Conservation (phyloP, 2,329 filamentous ascomycete genomes). For the Beauveria bassiana region DNA sequence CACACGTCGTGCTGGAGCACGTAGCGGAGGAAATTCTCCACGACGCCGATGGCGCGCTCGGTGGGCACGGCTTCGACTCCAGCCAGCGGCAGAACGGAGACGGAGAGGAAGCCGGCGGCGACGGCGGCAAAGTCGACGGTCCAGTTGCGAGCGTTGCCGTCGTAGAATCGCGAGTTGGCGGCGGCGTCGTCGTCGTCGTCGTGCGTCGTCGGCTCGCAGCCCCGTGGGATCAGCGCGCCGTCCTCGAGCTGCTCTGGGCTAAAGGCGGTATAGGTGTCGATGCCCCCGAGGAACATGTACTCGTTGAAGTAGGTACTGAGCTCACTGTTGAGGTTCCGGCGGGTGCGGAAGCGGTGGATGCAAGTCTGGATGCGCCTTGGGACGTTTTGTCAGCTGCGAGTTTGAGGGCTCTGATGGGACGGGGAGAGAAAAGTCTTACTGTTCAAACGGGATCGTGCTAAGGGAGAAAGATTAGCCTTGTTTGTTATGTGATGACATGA, state of each 20-base stretch:
- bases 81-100: conserved; percentile 44
- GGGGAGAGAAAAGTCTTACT: neutral
- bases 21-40: conserved; percentile 86
- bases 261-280: conserved; percentile 56
- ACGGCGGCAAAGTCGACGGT: conserved; percentile 74
- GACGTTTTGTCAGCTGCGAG: neutral
- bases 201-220: neutral
- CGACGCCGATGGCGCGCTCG: conserved; percentile 52
- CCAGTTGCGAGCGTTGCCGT: conserved; percentile 51
- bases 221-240: conserved; percentile 37
- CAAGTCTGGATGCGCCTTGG: conserved; percentile 73
- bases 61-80: conserved; percentile 49
- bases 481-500: too few species aligned
- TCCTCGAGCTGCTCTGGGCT: conserved; percentile 53
- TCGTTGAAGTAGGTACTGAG: conserved; percentile 63
- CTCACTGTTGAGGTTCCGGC: conserved; percentile 62
- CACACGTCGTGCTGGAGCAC: conserved; percentile 79
- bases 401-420: neutral
- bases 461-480: neutral
- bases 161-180: conserved; percentile 38
- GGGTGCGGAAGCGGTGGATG: conserved; percentile 71
- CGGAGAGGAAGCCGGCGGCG: conserved; percentile 70
- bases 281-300: conserved; percentile 76
- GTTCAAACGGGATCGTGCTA: neutral
- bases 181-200: conserved; percentile 30